phyloP scores from a whole-genome alignment of 2,329 filamentous ascomycete genomes.

The Cyclaneusma minus region DNA sequence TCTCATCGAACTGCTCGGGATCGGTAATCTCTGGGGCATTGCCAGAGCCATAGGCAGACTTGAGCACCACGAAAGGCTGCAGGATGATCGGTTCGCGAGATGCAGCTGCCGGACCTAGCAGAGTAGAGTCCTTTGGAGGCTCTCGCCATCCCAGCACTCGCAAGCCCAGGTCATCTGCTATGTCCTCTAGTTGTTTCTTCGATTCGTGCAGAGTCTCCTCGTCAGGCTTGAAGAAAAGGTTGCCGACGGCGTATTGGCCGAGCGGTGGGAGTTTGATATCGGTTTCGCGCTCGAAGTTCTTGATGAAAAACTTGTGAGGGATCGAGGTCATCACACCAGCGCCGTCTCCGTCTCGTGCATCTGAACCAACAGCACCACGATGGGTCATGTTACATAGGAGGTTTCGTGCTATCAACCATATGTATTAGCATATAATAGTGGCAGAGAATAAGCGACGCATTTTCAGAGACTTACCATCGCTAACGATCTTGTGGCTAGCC shows the following conservation, averaged over 20 bases:
- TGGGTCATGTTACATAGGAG: slow-evolving; percentile 99
- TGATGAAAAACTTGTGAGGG: slow-evolving; percentile 94
- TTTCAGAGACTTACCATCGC: slow-evolving; percentile 54
- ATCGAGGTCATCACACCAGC: slow-evolving; percentile 99
- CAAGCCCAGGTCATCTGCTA: slow-evolving; percentile 74
- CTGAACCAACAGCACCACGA: slow-evolving; percentile 92
- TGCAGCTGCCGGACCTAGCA: slow-evolving; percentile 81
- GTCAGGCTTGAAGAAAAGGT: slow-evolving; percentile 97
- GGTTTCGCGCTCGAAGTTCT: slow-evolving; percentile 90
- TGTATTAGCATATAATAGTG: slow-evolving; percentile 18
- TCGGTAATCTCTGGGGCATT: slow-evolving; percentile 67
- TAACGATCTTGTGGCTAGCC: slow-evolving; percentile 94
- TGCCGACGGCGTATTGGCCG: slow-evolving; percentile 93
- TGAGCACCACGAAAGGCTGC: slow-evolving; percentile 86
- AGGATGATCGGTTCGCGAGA: slow-evolving; percentile 91
- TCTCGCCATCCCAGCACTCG: slow-evolving; percentile 92
- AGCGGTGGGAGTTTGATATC: slow-evolving; percentile 72
- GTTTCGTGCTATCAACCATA: slow-evolving; percentile 51
- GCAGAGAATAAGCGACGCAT: background rate
- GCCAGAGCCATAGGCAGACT: slow-evolving; percentile 69
- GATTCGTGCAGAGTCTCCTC: slow-evolving; percentile 80
- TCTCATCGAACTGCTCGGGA: slow-evolving; percentile 66
- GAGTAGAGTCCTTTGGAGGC: slow-evolving; percentile 82
- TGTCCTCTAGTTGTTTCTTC: slow-evolving; percentile 83
- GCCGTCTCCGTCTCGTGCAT: slow-evolving; percentile 94